These are phyloP conservation scores for Mucor lusitanicus DNA, from an alignment of 371 early-diverging fungal species.

Conservation along the genomic window DNA sequence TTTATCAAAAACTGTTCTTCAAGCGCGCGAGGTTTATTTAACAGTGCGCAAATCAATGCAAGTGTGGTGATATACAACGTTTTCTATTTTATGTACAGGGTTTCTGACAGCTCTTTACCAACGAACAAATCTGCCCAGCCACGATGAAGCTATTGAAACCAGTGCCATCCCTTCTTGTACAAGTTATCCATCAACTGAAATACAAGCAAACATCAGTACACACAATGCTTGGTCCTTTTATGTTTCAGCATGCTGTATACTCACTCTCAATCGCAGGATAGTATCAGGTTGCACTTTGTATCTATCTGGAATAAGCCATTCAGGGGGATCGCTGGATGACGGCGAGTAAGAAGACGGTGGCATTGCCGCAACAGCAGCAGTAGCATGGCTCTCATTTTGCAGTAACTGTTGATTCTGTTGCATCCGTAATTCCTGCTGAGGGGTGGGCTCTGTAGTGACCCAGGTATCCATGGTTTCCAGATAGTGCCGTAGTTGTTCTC, in stretches of 20 bases:
- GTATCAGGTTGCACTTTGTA: slow-evolving; percentile 40
- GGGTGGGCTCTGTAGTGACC: slow-evolving; percentile 35
- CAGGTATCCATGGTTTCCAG: slow-evolving; percentile 41
- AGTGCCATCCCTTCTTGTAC: slow-evolving; percentile 40
- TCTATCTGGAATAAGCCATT: slow-evolving; percentile 49
- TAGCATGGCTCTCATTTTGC: background rate
- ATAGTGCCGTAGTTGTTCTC: slow-evolving; percentile 44
- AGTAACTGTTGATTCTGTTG: slow-evolving; percentile 4
- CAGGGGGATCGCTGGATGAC: slow-evolving; percentile 27
- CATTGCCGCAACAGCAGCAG: background rate
- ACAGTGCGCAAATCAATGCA: too few relatives aligned
- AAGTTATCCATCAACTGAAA: slow-evolving; percentile 34
- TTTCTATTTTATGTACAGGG: background rate
- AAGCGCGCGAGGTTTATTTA: too few relatives aligned
- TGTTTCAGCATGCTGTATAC: too few relatives aligned
- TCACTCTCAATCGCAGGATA: slow-evolving; percentile 41
- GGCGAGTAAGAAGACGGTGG: background rate
- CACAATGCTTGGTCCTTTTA: background rate
- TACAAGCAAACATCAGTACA: background rate
- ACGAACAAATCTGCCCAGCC: background rate
- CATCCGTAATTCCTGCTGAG: slow-evolving; percentile 33
- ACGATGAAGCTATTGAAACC: slow-evolving; percentile 27
- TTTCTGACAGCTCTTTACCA: too few relatives aligned
- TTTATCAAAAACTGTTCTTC: too few relatives aligned
- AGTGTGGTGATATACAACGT: too few relatives aligned